A percentile compares a stretch with the other conserved stretches of the same genome.
Evolutionary conservation across 371 early-diverging fungal genomes (phyloP).

Genomic region (Circinella umbellata): DNA sequence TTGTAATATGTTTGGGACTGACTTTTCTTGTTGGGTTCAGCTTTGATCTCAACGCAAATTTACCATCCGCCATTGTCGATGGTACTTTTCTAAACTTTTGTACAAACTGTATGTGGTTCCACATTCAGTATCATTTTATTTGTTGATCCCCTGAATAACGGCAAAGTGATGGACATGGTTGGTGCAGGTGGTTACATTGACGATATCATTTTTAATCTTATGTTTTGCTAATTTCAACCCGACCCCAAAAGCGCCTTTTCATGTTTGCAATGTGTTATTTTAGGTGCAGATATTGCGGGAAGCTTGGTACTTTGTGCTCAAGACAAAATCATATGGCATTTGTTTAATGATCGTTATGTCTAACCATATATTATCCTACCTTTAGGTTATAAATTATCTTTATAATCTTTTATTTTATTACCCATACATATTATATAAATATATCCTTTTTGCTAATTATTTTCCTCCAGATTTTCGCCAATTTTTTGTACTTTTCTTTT

Average conservation of each 20-base stretch:
- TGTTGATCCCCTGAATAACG: conserved; percentile 23
- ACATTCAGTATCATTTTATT: conserved; percentile 31
- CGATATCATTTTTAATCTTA: conserved; percentile 25
- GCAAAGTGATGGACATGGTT: conserved; percentile 33
- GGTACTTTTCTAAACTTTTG: conserved; percentile 46
- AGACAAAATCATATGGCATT: conserved; percentile 14
- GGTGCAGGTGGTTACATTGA: conserved; percentile 41
- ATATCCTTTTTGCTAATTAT: too few species aligned
- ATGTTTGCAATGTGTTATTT: conserved; percentile 18
- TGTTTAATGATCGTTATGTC: neutral
- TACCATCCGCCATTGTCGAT: conserved; percentile 36
- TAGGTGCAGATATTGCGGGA: conserved; percentile 18
- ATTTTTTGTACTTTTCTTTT: too few species aligned
- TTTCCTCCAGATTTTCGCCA: too few species aligned
- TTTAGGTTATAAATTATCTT: too few species aligned
- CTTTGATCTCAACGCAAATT: conserved; percentile 18
- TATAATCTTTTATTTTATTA: too few species aligned
- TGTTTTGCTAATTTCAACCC: conserved; percentile 21
- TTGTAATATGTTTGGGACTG: conserved; percentile 44
- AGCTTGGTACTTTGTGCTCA: conserved; percentile 18
- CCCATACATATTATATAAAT: too few species aligned
- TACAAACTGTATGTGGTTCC: conserved; percentile 40
- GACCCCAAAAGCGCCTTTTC: conserved; percentile 18
- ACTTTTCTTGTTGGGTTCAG: conserved; percentile 27
- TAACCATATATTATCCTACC: neutral